Conservation (phyloP, 164 flowering plant genomes). For the Nelumbo lutea region DNA sequence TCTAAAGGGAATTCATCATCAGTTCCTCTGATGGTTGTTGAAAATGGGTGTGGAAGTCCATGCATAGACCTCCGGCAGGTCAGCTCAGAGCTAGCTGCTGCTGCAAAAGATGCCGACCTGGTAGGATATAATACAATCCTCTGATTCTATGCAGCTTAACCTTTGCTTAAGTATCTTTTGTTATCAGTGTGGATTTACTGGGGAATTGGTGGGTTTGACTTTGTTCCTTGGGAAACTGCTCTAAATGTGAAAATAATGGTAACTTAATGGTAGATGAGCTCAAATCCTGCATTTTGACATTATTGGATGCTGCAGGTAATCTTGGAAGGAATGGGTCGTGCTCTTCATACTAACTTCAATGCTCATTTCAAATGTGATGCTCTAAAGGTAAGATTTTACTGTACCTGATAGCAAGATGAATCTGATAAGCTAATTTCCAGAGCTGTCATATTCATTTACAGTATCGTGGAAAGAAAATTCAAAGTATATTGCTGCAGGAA, state of each 20-base stretch:
- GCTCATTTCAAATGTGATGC: slow-evolving; percentile 87
- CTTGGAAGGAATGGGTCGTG: slow-evolving; percentile 98
- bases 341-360: slow-evolving; percentile 95
- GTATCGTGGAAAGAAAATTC: too few species aligned
- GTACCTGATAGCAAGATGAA: neutral
- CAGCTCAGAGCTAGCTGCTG: slow-evolving; percentile 96
- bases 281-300: neutral
- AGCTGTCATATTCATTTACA: too few species aligned
- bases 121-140: slow-evolving; percentile 33
- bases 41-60: slow-evolving; percentile 98
- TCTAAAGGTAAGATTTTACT: slow-evolving; percentile 54
- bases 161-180: neutral
- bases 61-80: slow-evolving; percentile 96
- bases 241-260: too few species aligned
- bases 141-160: neutral
- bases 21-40: slow-evolving; percentile 89
- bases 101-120: slow-evolving; percentile 93
- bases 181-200: neutral
- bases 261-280: too few species aligned
- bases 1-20: slow-evolving; percentile 44
- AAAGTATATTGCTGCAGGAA: too few species aligned
- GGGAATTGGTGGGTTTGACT: neutral
- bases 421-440: neutral
- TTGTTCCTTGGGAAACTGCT: too few species aligned
- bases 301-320: slow-evolving; percentile 47